Evolutionary conservation across 2,329 filamentous ascomycete species (phyloP).

Genomic region (Ambrosiella cleistominuta): DNA sequence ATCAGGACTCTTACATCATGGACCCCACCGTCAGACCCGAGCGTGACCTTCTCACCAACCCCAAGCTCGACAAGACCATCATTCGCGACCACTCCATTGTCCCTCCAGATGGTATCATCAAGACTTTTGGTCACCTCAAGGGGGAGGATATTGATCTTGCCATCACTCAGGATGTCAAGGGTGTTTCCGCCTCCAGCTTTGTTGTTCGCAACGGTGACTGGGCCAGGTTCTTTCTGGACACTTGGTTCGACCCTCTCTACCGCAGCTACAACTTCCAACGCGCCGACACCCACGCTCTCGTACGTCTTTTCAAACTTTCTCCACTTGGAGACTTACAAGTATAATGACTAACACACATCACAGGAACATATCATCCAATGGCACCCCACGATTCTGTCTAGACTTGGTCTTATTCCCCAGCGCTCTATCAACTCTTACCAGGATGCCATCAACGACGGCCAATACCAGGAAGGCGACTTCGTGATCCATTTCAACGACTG

Average conservation of each 20-base stretch:
- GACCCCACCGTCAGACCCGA: conserved; percentile 54
- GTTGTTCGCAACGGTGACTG: conserved; percentile 72
- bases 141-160: conserved; percentile 65
- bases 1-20: conserved; percentile 77
- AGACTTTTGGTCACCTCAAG: conserved; percentile 71
- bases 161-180: conserved; percentile 67
- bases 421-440: conserved; percentile 66
- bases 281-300: conserved; percentile 78
- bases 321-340: neutral
- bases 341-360: conserved; percentile 1
- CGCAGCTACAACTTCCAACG: conserved; percentile 92
- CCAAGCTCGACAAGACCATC: conserved; percentile 59
- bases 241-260: conserved; percentile 92
- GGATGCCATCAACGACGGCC: conserved; percentile 33
- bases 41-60: conserved; percentile 48
- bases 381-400: conserved; percentile 90
- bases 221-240: conserved; percentile 82
- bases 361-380: conserved; percentile 84
- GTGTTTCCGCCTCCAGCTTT: conserved; percentile 60
- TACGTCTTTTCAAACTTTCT: conserved; percentile 24
- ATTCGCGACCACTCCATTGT: conserved; percentile 73
- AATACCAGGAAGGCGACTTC: conserved; percentile 72
- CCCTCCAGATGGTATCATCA: conserved; percentile 91
- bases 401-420: conserved; percentile 79
- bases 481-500: conserved; percentile 66